These are phyloP conservation scores for cucumber (Cucumis sativus) DNA, from an alignment of 306 rosid genomes.

Conservation along the genomic window Cucumber_9930_V3 NC_026657.2:38099501-38100000, in stretches of 20 bases:
- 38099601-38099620: background rate
- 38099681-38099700: background rate
- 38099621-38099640: background rate
- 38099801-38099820: background rate
- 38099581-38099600: background rate
- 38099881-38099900: background rate
- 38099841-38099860: background rate
- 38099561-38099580: background rate
- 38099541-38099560: background rate
- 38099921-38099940: background rate
- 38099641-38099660: background rate
- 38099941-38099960: background rate
- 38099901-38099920: background rate
- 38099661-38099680: background rate
- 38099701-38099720: background rate
- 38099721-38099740: background rate
- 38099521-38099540: background rate
- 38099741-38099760: background rate
- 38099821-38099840: background rate
- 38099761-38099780: background rate
- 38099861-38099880: background rate
- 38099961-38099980: background rate
- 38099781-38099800: background rate
- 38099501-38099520: background rate
- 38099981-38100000: background rate